phyloP scores from a whole-genome alignment of 164 flowering plant genomes.

The Brasenia schreberi region DNA sequence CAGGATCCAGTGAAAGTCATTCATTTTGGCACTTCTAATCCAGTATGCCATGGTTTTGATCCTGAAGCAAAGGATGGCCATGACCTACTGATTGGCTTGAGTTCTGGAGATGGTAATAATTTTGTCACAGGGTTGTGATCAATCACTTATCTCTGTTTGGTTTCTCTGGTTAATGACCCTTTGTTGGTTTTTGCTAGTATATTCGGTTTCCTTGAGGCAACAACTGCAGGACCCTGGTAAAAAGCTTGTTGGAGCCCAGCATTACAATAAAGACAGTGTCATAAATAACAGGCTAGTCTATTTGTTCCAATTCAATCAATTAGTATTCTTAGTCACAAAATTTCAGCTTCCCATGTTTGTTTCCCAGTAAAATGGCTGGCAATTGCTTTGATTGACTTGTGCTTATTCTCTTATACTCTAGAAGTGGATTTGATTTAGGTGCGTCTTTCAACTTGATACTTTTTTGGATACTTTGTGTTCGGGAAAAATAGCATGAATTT shows the following conservation, averaged over 20 bases:
- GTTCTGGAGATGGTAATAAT: slow-evolving; percentile 81
- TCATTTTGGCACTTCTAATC: slow-evolving; percentile 81
- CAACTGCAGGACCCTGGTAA: slow-evolving; percentile 91
- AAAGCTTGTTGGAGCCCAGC: slow-evolving; percentile 93
- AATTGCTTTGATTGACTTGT: too few relatives aligned
- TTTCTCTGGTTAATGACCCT: neutral
- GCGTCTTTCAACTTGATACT: neutral
- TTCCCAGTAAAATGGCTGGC: too few relatives aligned
- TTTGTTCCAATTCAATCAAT: too few relatives aligned
- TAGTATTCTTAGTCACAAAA: too few relatives aligned
- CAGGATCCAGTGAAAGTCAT: slow-evolving; percentile 95
- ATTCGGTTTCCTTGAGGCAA: slow-evolving; percentile 81
- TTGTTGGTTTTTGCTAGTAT: slow-evolving; percentile 30
- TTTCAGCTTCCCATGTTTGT: too few relatives aligned
- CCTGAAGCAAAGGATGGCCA: slow-evolving; percentile 93
- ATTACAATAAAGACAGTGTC: slow-evolving; percentile 88
- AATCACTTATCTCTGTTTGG: too few relatives aligned
- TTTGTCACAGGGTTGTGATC: too few relatives aligned
- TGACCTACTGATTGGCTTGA: slow-evolving; percentile 85
- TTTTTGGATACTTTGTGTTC: too few relatives aligned
- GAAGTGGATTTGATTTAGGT: neutral
- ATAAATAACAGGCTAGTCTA: slow-evolving; percentile 84
- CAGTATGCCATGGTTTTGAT: slow-evolving; percentile 89
- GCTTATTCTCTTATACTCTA: too few relatives aligned
- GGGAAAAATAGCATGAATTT: too few relatives aligned